Evolutionary conservation across 345 rosid species (phyloP).

Genomic region (Aegle marmelos): DNA sequence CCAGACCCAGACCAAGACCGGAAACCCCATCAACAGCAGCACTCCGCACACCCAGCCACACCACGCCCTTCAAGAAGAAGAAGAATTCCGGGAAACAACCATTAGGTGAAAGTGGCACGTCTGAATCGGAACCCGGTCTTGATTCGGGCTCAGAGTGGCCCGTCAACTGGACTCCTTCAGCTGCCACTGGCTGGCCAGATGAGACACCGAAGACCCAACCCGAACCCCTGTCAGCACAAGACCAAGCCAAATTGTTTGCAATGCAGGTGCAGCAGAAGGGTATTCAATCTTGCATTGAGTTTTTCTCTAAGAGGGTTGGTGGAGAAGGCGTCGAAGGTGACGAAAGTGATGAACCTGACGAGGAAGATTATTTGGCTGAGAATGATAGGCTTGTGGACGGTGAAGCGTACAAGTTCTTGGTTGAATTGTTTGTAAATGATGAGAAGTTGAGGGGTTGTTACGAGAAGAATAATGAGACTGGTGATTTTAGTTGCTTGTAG

Average conservation of each 20-base stretch:
- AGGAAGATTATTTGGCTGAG: constrained; percentile 21
- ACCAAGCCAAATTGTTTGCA: constrained; percentile 27
- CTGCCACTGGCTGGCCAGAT: constrained; percentile 40
- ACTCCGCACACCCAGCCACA: constrained; percentile 25
- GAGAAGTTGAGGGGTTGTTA: constrained; percentile 53
- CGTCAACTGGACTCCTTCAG: constrained; percentile 13
- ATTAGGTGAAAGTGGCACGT: neutral
- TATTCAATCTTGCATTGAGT: constrained; percentile 36
- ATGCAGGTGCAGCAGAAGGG: constrained; percentile 38
- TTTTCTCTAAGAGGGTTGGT: constrained; percentile 26
- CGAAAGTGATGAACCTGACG: constrained; percentile 21
- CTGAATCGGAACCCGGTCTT: constrained; percentile 11
- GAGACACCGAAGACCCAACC: constrained; percentile 17
- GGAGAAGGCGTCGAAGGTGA: constrained; percentile 26
- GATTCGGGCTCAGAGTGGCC: constrained; percentile 36
- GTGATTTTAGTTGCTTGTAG: constrained; percentile 58
- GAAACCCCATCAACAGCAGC: constrained; percentile 18
- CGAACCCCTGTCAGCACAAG: constrained; percentile 23
- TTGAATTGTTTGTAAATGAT: constrained; percentile 43
- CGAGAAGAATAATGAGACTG: constrained; percentile 43
- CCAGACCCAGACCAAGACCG: constrained; percentile 9
- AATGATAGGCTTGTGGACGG: constrained; percentile 22
- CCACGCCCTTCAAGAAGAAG: constrained; percentile 25
- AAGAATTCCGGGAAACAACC: neutral
- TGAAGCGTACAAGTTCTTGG: constrained; percentile 42